phyloP scores from a whole-genome alignment of 1,139 yeast genomes.

The Pichia sp. region DNA sequence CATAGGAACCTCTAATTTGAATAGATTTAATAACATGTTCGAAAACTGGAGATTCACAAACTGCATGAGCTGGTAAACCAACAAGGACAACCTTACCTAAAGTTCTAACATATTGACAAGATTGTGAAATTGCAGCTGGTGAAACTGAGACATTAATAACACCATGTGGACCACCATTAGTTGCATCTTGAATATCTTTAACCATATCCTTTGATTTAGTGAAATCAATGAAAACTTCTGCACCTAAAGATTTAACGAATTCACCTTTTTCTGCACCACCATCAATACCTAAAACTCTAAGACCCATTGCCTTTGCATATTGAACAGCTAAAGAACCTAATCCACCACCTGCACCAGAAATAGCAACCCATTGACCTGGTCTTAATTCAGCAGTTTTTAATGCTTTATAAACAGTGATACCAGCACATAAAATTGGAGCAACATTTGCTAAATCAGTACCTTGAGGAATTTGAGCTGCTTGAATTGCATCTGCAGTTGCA shows the following conservation, averaged over 20 bases:
- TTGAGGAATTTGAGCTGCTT: constrained; percentile 63
- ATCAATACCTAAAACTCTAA: constrained; percentile 67
- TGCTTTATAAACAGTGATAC: constrained; percentile 75
- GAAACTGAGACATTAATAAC: constrained; percentile 70
- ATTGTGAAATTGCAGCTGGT: constrained; percentile 58
- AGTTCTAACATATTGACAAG: constrained; percentile 59
- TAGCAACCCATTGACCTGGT: constrained; percentile 73
- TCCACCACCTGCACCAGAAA: constrained; percentile 79
- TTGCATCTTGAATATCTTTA: constrained; percentile 47
- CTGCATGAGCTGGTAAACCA: constrained; percentile 70
- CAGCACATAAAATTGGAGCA: constrained; percentile 75
- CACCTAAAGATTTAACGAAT: constrained; percentile 53
- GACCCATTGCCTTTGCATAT: constrained; percentile 71
- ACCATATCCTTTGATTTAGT: constrained; percentile 50
- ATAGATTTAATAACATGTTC: constrained; percentile 60
- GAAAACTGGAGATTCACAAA: constrained; percentile 58
- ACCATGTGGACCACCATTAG: constrained; percentile 72
- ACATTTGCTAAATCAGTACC: constrained; percentile 62
- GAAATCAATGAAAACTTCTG: constrained; percentile 64
- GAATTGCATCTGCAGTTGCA: constrained; percentile 73
- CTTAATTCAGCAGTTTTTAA: constrained; percentile 54
- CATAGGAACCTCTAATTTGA: constrained; percentile 64
- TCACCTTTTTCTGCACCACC: constrained; percentile 65
- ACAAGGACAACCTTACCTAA: constrained; percentile 68
- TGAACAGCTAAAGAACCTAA: constrained; percentile 70